Evolutionary conservation across 1,284 basidiomycete genomes (phyloP).

Genomic region (Malassezia furfur): DNA sequence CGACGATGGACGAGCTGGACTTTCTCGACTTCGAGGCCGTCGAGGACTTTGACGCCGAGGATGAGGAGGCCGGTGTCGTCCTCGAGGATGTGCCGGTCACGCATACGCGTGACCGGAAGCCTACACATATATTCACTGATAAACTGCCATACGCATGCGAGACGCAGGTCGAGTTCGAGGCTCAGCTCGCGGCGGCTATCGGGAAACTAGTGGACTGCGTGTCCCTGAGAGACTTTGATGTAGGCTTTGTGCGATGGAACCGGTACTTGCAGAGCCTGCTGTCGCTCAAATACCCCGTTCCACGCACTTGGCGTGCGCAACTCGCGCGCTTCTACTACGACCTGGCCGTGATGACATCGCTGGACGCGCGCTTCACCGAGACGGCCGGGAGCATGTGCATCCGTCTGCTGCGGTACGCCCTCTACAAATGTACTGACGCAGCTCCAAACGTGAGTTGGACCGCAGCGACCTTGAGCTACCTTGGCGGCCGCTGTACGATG

Average conservation of each 20-base stretch:
- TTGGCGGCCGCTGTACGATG: slow-evolving; percentile 75
- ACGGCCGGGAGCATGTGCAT: slow-evolving; percentile 66
- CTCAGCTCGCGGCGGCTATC: slow-evolving; percentile 67
- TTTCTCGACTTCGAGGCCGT: background rate
- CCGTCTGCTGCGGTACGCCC: slow-evolving; percentile 59
- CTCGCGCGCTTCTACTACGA: slow-evolving; percentile 77
- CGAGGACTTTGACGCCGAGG: slow-evolving; percentile 53
- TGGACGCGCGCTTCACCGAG: slow-evolving; percentile 63
- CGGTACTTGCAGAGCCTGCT: slow-evolving; percentile 42
- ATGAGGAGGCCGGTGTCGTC: slow-evolving; percentile 3
- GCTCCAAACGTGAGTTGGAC: slow-evolving; percentile 64
- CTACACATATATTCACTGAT: slow-evolving; percentile 37
- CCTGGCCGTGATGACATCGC: slow-evolving; percentile 63
- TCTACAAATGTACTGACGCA: slow-evolving; percentile 51
- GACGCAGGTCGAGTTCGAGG: slow-evolving; percentile 67
- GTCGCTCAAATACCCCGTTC: slow-evolving; percentile 46
- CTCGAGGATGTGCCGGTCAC: background rate
- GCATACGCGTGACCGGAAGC: background rate
- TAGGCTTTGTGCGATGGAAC: slow-evolving; percentile 55
- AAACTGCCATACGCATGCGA: slow-evolving; percentile 71
- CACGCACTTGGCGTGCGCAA: slow-evolving; percentile 59
- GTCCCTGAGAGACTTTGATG: slow-evolving; percentile 59
- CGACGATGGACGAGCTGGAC: slow-evolving; percentile 2
- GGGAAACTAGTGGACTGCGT: slow-evolving; percentile 66
- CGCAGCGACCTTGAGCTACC: slow-evolving; percentile 75